Conservation (phyloP, 1,139 yeast species). For the Taphrina flavorubra region DNA sequence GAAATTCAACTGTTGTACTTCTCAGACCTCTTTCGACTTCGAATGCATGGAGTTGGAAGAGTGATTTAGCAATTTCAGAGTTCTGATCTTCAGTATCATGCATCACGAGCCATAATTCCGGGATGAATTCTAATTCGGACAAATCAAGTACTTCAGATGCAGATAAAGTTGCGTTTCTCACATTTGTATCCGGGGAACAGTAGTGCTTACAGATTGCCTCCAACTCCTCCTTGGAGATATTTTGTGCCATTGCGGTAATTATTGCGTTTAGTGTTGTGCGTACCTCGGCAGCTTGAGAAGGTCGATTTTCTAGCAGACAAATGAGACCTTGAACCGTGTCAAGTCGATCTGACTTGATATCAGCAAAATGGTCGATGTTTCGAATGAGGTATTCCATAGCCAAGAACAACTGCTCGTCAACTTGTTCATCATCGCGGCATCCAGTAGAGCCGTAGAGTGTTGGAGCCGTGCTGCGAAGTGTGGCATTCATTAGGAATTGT, state of each 20-base stretch:
- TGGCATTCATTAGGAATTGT: conserved; percentile 71
- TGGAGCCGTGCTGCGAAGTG: conserved; percentile 47
- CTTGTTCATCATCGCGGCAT: conserved; percentile 70
- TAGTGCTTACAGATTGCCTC: conserved; percentile 63
- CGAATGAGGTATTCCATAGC: conserved; percentile 77
- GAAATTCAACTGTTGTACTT: conserved; percentile 57
- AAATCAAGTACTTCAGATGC: conserved; percentile 83
- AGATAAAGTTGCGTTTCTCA: conserved; percentile 79
- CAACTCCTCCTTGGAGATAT: conserved; percentile 64
- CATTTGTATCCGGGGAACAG: conserved; percentile 69
- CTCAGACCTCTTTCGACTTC: conserved; percentile 57
- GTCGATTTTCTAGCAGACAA: conserved; percentile 66
- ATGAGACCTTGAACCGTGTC: conserved; percentile 67
- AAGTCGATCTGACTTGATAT: conserved; percentile 70
- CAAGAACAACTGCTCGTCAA: conserved; percentile 81
- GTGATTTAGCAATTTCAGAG: conserved; percentile 71
- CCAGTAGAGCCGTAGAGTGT: conserved; percentile 63
- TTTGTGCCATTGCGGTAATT: conserved; percentile 73
- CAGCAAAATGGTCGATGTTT: conserved; percentile 73
- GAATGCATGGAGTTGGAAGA: conserved; percentile 82
- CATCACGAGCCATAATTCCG: conserved; percentile 77
- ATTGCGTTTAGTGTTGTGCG: conserved; percentile 81
- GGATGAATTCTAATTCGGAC: conserved; percentile 61
- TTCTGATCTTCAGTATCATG: conserved; percentile 74
- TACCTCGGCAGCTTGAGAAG: conserved; percentile 78